A percentile compares a stretch with the other conserved stretches of the same genome.
These are phyloP conservation scores for Pogostemon cablin DNA, from an alignment of 257 asterid genomes.

Conservation along the genomic window DNA sequence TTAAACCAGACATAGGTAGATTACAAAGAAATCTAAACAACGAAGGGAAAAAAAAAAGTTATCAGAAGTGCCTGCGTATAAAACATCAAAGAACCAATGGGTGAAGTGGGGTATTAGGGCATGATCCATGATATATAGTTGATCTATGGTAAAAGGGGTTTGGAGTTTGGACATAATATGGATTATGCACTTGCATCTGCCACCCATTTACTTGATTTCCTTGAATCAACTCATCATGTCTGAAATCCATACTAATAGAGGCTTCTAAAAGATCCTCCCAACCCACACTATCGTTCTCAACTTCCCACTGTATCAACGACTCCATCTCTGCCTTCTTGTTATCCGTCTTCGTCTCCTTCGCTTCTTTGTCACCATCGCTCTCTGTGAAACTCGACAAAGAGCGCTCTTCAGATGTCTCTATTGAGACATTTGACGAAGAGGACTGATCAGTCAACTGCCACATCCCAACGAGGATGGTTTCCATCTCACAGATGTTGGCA, in stretches of 20 bases:
- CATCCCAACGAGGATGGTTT: constrained; percentile 57
- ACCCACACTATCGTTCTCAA: constrained; percentile 33
- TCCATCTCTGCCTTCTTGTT: constrained; percentile 36
- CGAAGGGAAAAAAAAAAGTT: neutral
- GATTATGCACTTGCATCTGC: constrained; percentile 48
- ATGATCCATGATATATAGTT: constrained; percentile 32
- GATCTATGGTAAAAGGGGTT: constrained; percentile 42
- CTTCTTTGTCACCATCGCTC: constrained; percentile 19
- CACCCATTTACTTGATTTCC: constrained; percentile 33
- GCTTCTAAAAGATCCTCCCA: constrained; percentile 77
- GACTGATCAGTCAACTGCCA: constrained; percentile 62
- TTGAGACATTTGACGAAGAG: constrained; percentile 37
- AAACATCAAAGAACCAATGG: constrained; percentile 38
- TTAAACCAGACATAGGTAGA: no score
- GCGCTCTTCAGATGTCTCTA: constrained; percentile 22
- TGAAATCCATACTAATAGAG: constrained; percentile 37
- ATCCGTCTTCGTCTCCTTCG: neutral
- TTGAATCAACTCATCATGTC: constrained; percentile 5
- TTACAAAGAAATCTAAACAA: no score
- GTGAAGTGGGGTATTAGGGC: constrained; percentile 36
- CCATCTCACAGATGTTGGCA: constrained; percentile 60
- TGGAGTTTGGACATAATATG: constrained; percentile 25
- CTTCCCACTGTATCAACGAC: constrained; percentile 54
- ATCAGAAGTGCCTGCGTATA: neutral
- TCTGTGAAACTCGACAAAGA: constrained; percentile 37